These are phyloP conservation scores for Lojkania enalia DNA, from an alignment of 2,329 filamentous ascomycete species.

Conservation along the genomic window DNA sequence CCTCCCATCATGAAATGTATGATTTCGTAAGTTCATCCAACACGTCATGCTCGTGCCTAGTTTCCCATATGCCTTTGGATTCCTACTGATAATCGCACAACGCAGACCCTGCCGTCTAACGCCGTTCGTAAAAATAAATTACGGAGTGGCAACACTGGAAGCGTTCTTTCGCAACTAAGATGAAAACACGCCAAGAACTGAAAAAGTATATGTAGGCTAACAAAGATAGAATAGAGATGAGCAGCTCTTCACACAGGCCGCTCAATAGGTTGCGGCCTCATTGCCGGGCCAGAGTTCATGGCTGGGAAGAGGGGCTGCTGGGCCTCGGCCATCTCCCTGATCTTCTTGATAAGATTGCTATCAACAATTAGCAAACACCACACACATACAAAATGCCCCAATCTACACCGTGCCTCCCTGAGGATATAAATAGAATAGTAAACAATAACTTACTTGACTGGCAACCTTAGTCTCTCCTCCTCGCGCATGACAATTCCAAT, in stretches of 20 bases:
- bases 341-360: slow-evolving; percentile 52
- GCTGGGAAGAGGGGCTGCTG: slow-evolving; percentile 31
- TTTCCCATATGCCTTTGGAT: too few relatives aligned
- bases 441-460: slow-evolving; percentile 38
- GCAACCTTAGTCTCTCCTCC: slow-evolving; percentile 43
- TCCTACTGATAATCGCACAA: too few relatives aligned
- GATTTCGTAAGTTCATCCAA: too few relatives aligned
- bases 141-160: too few relatives aligned
- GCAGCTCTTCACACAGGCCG: slow-evolving; percentile 4
- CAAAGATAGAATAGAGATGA: too few relatives aligned
- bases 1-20: too few relatives aligned
- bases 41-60: too few relatives aligned
- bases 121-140: too few relatives aligned
- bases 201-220: too few relatives aligned
- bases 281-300: neutral
- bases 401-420: neutral
- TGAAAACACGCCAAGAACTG: too few relatives aligned
- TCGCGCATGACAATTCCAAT: slow-evolving; percentile 60
- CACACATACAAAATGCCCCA: neutral
- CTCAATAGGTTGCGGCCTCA: slow-evolving; percentile 4
- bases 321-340: slow-evolving; percentile 47
- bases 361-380: neutral
- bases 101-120: too few relatives aligned
- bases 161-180: too few relatives aligned
- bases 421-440: slow-evolving; percentile 7